Base-by-base conservation (phyloP, 331 rosid species). In the Spiraea crenata region DNA sequence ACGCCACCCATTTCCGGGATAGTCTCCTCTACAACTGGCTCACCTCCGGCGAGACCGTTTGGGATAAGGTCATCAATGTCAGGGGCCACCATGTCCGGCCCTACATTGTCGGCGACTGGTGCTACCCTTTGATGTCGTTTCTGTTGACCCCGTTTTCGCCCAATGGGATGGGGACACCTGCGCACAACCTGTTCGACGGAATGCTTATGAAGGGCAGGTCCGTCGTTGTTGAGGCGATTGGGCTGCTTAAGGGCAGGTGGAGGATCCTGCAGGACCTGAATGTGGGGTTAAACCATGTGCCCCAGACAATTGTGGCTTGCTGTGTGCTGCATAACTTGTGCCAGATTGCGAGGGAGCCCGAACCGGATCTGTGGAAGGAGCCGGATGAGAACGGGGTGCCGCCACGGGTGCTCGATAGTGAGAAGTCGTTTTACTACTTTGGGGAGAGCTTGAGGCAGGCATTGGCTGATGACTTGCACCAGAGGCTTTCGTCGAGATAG, bases 161-260 rank as follows among this genome's bases (percentile, higher is more conserved):
- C 0, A 79, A 76, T 47, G 99, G 97, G 57, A 77, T 84, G 88
- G 99, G 96, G 11, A 77, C 86, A 4, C 95, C 97, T 9, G 91
- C 96, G 0, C 97, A 91, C 87, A 93, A 93, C 74, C 65, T 91
- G 71, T 93, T 91, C 9, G 96, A 87, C 72, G 91, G 97, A 70
- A 91, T 91, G 99, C 84, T 93, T 1, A 93, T 93, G 96, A 93
- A 91, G 83, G 99, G 96, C 39, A 71, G 99, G 71, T 89, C 92
- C 0, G 87, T 80, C 3, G 96, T 91, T 13, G 96, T 87, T 11
- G 97, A 93, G 3, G 99, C 97, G 9, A 87, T 93, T 65, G 95
- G 92, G 10, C 46, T 93, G 81, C 96, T 93, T 2, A 93, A 93
- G 15, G 99, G 95, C 11, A 83, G 99, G 88, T 90, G 99, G 99